These are phyloP conservation scores for Mycena venus DNA, from an alignment of 768 basidiomycete species.

Conservation along the genomic window DNA sequence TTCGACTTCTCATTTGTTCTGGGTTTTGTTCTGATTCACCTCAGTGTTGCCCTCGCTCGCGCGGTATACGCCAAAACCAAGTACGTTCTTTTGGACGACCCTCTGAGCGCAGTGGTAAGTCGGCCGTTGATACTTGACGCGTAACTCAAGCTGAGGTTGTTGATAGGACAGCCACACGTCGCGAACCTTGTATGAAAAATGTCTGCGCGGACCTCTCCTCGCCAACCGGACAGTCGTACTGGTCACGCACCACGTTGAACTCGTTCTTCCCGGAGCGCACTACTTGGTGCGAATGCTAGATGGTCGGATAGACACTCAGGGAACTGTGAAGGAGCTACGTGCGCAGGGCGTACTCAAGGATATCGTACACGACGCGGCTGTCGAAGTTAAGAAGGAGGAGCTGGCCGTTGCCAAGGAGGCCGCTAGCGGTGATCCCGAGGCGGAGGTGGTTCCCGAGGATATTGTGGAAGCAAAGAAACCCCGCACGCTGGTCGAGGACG, in stretches of 20 bases:
- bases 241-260: conserved; percentile 88
- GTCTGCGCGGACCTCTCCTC: conserved; percentile 77
- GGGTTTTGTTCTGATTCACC: not conserved
- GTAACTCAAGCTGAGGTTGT: not conserved
- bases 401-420: conserved; percentile 48
- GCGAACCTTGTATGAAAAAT: conserved; percentile 71
- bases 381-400: conserved; percentile 64
- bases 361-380: conserved; percentile 67
- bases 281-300: conserved; percentile 87
- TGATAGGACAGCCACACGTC: conserved; percentile 77
- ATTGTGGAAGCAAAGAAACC: conserved; percentile 67
- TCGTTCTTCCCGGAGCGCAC: conserved; percentile 82
- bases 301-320: conserved; percentile 84
- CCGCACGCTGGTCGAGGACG: conserved; percentile 83
- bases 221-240: conserved; percentile 77
- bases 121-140: too few relatives aligned
- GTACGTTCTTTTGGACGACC: conserved; percentile 70
- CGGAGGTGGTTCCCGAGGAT: conserved; percentile 20
- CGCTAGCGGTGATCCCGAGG: conserved; percentile 38
- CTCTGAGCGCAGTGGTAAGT: conserved; percentile 72
- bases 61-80: conserved; percentile 69
- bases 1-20: not conserved
- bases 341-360: conserved; percentile 73
- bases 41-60: conserved; percentile 72
- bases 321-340: conserved; percentile 74